phyloP scores from a whole-genome alignment of 1,139 yeast genomes.

The Yamadazyma aaseri region DNA sequence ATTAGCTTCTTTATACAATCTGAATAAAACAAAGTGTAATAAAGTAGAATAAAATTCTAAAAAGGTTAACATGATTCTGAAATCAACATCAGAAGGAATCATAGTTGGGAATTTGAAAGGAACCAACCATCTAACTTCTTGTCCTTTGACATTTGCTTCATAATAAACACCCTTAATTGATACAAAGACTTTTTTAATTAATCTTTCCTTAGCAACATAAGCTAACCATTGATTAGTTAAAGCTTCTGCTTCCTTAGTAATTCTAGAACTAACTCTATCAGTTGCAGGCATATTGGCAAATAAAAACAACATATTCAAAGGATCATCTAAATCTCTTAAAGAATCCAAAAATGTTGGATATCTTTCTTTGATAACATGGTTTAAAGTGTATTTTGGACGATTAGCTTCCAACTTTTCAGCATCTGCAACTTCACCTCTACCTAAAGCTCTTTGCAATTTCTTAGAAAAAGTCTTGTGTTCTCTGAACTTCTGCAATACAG shows the following conservation, averaged over 20 bases:
- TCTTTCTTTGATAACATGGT: slow-evolving; percentile 89
- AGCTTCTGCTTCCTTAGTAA: slow-evolving; percentile 82
- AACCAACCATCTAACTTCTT: slow-evolving; percentile 92
- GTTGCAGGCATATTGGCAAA: slow-evolving; percentile 96
- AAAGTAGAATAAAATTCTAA: slow-evolving; percentile 93
- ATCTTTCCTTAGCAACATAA: slow-evolving; percentile 79
- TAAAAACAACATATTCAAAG: slow-evolving; percentile 88
- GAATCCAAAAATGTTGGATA: slow-evolving; percentile 95
- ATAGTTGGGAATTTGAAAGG: slow-evolving; percentile 97
- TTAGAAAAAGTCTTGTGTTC: slow-evolving; percentile 94
- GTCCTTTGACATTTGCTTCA: slow-evolving; percentile 87
- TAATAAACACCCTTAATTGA: slow-evolving; percentile 97
- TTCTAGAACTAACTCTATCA: slow-evolving; percentile 71
- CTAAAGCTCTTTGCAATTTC: slow-evolving; percentile 85
- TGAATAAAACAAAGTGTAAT: slow-evolving; percentile 81
- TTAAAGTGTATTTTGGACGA: slow-evolving; percentile 83
- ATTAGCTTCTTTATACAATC: slow-evolving; percentile 80
- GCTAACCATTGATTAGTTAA: slow-evolving; percentile 96
- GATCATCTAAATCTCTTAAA: slow-evolving; percentile 90
- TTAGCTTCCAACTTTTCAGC: slow-evolving; percentile 83
- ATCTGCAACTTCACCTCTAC: slow-evolving; percentile 86
- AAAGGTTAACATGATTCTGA: slow-evolving; percentile 95
- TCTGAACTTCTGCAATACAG: slow-evolving; percentile 86
- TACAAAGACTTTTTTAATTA: slow-evolving; percentile 85
- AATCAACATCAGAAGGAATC: slow-evolving; percentile 91